A percentile compares a stretch with the other conserved stretches of the same genome.
These are phyloP conservation scores for Leptosphaerulina australis DNA, from an alignment of 2,329 filamentous ascomycete species.

Conservation along the genomic window DNA sequence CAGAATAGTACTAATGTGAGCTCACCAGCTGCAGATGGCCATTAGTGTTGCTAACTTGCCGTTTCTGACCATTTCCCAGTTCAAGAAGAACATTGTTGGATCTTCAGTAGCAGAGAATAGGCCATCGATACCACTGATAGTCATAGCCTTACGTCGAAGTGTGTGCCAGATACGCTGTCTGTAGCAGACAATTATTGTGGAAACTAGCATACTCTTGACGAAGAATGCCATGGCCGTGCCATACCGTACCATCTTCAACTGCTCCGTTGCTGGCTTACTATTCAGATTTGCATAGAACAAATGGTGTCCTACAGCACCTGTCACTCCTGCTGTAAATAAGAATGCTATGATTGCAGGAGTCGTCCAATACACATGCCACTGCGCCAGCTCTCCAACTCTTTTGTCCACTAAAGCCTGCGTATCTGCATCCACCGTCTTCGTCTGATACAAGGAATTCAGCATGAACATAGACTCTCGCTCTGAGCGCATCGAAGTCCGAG, in stretches of 20 bases:
- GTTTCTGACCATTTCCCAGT: conserved; percentile 45
- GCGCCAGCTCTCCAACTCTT: conserved; percentile 42
- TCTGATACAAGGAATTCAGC: conserved; percentile 30
- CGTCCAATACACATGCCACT: conserved; percentile 46
- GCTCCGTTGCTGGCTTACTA: conserved; percentile 37
- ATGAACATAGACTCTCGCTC: conserved; percentile 33
- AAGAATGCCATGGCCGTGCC: conserved; percentile 49
- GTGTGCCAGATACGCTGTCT: conserved; percentile 49
- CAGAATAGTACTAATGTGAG: conserved; percentile 1
- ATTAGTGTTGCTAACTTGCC: conserved; percentile 47
- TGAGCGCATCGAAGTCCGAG: conserved; percentile 22
- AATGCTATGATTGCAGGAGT: conserved; percentile 38
- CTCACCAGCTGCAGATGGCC: conserved; percentile 44
- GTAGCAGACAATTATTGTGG: conserved; percentile 44
- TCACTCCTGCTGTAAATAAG: conserved; percentile 40
- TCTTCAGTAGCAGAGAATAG: conserved; percentile 47
- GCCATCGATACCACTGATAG: conserved; percentile 47
- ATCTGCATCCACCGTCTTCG: conserved; percentile 39
- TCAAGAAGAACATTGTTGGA: conserved; percentile 41
- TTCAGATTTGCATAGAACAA: conserved; percentile 42
- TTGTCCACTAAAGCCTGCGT: conserved; percentile 43
- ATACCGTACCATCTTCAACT: conserved; percentile 44
- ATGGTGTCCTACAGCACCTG: conserved; percentile 46
- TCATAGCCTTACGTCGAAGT: conserved; percentile 46
- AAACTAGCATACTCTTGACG: conserved; percentile 46